These are phyloP conservation scores for Saxophila tyrrhenica DNA, from an alignment of 495 filamentous ascomycete species.

Conservation along the genomic window DNA sequence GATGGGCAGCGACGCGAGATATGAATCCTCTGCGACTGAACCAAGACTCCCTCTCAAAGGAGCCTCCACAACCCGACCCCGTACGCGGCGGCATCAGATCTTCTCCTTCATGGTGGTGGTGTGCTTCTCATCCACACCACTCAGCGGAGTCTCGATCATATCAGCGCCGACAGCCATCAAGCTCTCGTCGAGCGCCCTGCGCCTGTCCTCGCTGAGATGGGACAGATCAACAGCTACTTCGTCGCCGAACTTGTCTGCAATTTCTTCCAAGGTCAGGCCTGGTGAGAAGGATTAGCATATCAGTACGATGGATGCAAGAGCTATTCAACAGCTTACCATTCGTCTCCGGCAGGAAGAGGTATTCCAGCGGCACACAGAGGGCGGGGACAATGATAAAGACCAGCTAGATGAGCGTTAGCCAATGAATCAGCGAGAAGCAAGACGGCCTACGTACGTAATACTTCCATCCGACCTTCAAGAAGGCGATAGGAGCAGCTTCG, in stretches of 20 bases:
- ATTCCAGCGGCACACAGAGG: background rate
- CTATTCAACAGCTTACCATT: background rate
- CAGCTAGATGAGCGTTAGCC: too few species aligned
- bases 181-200: background rate
- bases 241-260: conserved; percentile 2
- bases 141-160: background rate
- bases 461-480: conserved; percentile 3
- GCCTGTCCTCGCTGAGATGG: background rate
- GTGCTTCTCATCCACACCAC: background rate
- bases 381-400: background rate
- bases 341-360: background rate
- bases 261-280: conserved; percentile 4
- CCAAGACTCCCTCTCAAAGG: too few species aligned
- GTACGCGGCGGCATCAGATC: background rate
- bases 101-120: background rate
- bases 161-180: background rate
- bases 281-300: background rate
- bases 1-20: too few species aligned
- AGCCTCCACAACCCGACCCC: too few species aligned
- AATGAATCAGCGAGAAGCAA: too few species aligned
- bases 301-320: background rate
- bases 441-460: too few species aligned
- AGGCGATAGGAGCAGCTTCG: background rate
- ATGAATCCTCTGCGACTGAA: too few species aligned
- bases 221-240: background rate